Percentiles rank a stretch among this genome's conserved stretches.
Conservation (phyloP, 129 eudicot genomes). For the Chrysanthemum lavandulifolium region DNA sequence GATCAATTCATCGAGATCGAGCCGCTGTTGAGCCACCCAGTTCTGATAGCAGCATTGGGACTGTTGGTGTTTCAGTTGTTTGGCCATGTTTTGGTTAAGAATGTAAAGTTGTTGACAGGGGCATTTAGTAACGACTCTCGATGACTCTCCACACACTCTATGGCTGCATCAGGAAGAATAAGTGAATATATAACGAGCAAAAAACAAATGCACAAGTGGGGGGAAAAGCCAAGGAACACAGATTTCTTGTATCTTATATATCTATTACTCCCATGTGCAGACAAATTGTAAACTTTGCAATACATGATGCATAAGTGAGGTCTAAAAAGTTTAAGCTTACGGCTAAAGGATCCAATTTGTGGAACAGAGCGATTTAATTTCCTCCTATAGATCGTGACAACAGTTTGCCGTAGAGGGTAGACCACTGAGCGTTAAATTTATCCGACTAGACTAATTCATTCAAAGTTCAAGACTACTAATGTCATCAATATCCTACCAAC, state of each 20-base stretch:
- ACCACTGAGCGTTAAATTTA: no score
- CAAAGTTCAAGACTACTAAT: not conserved
- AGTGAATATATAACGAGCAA: not conserved
- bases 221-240: not conserved
- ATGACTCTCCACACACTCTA: conserved; percentile 10
- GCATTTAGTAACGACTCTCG: not conserved
- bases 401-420: no score
- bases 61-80: conserved; percentile 25
- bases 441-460: no score
- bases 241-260: no score
- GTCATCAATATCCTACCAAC: not conserved
- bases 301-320: no score
- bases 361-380: no score
- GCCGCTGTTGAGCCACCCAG: conserved; percentile 46
- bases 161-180: not conserved
- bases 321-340: no score
- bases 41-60: conserved; percentile 32
- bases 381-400: no score
- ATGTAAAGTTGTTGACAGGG: not conserved
- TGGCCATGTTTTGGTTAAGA: conserved; percentile 8
- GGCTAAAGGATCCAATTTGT: no score
- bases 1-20: conserved; percentile 43
- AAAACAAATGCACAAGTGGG: conserved; percentile 15
- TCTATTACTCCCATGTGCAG: no score
- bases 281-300: no score